Conservation (phyloP, 345 rosid species). For the Abelmoschus esculentus region DNA sequence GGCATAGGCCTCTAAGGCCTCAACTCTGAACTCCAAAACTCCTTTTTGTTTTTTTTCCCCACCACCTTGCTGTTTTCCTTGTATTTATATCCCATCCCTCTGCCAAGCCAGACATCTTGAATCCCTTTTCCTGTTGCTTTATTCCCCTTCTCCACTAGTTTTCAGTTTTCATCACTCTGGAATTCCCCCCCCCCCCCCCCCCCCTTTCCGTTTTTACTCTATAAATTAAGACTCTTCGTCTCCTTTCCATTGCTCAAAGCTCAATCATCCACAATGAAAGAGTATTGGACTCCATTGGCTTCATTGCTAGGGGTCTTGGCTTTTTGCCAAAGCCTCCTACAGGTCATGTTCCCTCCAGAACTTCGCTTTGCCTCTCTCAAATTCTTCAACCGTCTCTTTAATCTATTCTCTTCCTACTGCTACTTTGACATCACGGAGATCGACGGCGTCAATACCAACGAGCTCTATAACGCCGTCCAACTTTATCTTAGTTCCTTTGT, state of each 20-base stretch:
- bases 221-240: slow-evolving; percentile 12
- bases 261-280: slow-evolving; percentile 38
- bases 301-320: slow-evolving; percentile 81
- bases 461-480: slow-evolving; percentile 98
- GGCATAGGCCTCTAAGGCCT: slow-evolving; percentile 15
- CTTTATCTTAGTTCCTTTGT: slow-evolving; percentile 78
- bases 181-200: no score
- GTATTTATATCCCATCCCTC: slow-evolving; percentile 12
- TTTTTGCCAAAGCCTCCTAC: slow-evolving; percentile 70
- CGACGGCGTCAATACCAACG: slow-evolving; percentile 98
- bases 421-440: slow-evolving; percentile 93
- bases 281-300: slow-evolving; percentile 77
- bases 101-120: slow-evolving; percentile 1
- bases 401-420: slow-evolving; percentile 54
- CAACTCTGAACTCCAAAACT: slow-evolving; percentile 12
- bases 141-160: background rate
- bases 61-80: slow-evolving; percentile 19
- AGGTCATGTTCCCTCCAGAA: slow-evolving; percentile 74
- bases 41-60: slow-evolving; percentile 14
- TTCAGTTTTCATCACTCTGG: background rate
- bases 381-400: slow-evolving; percentile 42
- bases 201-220: background rate
- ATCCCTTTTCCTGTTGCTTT: background rate
- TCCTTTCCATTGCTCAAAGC: background rate
- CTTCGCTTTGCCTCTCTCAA: slow-evolving; percentile 73